Percentiles rank a stretch among this genome's conserved stretches.
Conservation (phyloP, 2,329 filamentous ascomycete genomes). For the Claviceps sp. region DNA sequence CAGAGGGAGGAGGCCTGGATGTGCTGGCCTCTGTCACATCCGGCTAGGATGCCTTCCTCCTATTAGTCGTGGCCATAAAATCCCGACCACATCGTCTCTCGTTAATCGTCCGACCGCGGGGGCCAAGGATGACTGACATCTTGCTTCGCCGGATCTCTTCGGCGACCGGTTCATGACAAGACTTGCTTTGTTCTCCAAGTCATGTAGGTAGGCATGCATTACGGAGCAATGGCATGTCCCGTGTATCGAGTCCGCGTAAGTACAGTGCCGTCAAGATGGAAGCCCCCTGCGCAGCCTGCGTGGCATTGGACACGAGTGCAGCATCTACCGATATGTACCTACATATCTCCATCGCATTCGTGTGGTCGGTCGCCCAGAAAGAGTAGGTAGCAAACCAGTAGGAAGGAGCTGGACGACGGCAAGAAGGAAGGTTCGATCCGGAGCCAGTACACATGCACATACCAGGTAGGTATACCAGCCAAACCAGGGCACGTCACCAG, state of each 20-base stretch:
- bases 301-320: too few species aligned
- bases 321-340: not conserved
- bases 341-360: not conserved
- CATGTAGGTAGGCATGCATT: not conserved
- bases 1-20: not conserved
- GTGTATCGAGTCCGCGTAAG: not conserved
- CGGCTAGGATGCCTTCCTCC: not conserved
- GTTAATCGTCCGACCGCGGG: not conserved
- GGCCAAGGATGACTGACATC: not conserved
- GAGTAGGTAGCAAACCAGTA: not conserved
- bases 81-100: not conserved
- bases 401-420: not conserved
- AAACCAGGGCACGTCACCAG: not conserved
- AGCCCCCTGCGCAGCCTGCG: not conserved
- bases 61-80: not conserved
- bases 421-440: not conserved
- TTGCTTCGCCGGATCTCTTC: too few species aligned
- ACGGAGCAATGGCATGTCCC: not conserved
- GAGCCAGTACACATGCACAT: not conserved
- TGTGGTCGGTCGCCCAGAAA: not conserved
- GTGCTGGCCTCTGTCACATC: not conserved
- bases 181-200: not conserved
- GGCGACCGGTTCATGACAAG: too few species aligned
- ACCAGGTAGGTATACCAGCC: not conserved
- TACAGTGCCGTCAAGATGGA: not conserved